Evolutionary conservation across 2,329 filamentous ascomycete genomes (phyloP).

Genomic region (Claviceps arundinis): DNA sequence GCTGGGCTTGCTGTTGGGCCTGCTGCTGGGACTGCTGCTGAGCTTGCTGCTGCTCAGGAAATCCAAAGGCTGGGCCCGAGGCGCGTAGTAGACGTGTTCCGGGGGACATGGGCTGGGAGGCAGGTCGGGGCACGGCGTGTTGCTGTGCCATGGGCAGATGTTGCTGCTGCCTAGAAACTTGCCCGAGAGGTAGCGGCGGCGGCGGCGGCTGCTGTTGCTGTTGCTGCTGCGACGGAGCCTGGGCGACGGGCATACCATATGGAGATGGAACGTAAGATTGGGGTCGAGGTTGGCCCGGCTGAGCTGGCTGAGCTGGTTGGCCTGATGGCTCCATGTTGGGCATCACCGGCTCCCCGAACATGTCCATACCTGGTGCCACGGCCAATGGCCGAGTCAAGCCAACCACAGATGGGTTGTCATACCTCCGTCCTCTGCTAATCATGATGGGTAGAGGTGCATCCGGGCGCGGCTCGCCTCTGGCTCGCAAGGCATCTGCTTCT

Average conservation of each 20-base stretch:
- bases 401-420: constrained; percentile 23
- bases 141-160: constrained; percentile 19
- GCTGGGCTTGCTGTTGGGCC: neutral
- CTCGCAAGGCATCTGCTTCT: constrained; percentile 44
- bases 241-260: constrained; percentile 34
- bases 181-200: constrained; percentile 1
- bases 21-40: constrained; percentile 10
- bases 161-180: constrained; percentile 12
- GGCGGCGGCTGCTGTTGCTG: constrained; percentile 6
- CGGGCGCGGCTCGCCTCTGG: constrained; percentile 44
- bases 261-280: constrained; percentile 29
- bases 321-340: constrained; percentile 30
- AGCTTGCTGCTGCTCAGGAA: constrained; percentile 22
- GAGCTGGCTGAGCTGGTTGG: neutral
- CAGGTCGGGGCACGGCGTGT: constrained; percentile 24
- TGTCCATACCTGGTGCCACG: constrained; percentile 31
- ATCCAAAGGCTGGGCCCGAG: constrained; percentile 28
- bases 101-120: constrained; percentile 34
- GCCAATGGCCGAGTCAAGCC: constrained; percentile 28
- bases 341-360: constrained; percentile 29
- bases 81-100: constrained; percentile 28
- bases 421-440: constrained; percentile 36
- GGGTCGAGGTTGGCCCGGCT: constrained; percentile 16
- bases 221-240: constrained; percentile 21
- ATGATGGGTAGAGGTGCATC: constrained; percentile 44